Conservation (phyloP, 2,329 filamentous ascomycete genomes). For the Alternaria rosae region DNA sequence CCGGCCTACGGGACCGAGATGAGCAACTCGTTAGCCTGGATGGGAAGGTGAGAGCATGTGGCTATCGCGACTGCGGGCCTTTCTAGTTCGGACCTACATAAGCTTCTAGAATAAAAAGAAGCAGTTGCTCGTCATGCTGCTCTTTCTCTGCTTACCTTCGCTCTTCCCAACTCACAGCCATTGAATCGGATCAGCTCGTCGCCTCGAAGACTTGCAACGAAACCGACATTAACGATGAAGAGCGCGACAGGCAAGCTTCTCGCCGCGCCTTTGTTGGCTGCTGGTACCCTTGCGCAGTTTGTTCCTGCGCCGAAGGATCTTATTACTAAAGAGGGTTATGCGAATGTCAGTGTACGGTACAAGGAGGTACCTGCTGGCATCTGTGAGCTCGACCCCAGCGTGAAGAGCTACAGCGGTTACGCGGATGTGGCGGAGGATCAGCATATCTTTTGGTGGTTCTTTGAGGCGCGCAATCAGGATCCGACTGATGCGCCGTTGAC, state of each 20-base stretch:
- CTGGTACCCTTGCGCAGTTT: conserved; percentile 50
- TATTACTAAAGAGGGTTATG: conserved; percentile 53
- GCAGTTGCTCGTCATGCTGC: not conserved
- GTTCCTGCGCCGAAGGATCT: conserved; percentile 56
- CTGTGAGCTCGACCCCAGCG: conserved; percentile 63
- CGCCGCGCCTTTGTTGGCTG: conserved; percentile 27
- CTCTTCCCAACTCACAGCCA: not conserved
- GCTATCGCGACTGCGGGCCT: conserved; percentile 1
- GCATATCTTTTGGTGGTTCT: conserved; percentile 66
- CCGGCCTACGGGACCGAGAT: conserved; percentile 7
- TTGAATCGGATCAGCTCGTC: not conserved
- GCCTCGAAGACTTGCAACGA: not conserved
- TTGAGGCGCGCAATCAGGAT: conserved; percentile 61
- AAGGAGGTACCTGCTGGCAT: conserved; percentile 63
- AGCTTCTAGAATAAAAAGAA: conserved; percentile 1
- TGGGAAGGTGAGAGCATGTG: conserved; percentile 9
- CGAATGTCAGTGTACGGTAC: conserved; percentile 63
- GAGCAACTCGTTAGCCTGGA: conserved; percentile 12
- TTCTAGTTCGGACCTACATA: not conserved
- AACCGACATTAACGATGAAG: conserved; percentile 20
- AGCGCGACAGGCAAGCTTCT: conserved; percentile 13
- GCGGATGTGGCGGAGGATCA: conserved; percentile 60
- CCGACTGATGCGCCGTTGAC: conserved; percentile 63
- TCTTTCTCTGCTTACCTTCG: not conserved
- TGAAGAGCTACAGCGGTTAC: conserved; percentile 65